These are phyloP conservation scores for Mycena sp. DNA, from an alignment of 1,284 basidiomycete species.

Conservation along the genomic window DNA sequence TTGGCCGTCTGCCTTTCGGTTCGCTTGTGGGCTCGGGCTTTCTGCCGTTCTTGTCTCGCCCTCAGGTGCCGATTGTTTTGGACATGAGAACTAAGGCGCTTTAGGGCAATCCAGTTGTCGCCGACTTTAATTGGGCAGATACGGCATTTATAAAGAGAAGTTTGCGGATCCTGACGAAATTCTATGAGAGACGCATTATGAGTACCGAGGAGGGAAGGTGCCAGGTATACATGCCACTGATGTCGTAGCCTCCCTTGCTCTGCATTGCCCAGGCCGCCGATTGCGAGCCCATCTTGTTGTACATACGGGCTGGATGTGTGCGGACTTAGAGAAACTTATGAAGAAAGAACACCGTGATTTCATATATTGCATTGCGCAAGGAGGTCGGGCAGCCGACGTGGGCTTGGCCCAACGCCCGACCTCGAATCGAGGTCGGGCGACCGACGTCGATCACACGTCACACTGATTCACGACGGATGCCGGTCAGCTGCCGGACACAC, in stretches of 20 bases:
- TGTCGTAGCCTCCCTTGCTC: constrained; percentile 1
- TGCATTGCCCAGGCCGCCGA: too few species aligned
- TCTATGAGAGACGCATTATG: not conserved
- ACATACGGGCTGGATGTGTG: not conserved
- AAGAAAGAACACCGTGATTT: not conserved
- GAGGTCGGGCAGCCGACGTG: too few species aligned
- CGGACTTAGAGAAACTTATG: not conserved
- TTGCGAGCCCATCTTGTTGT: not conserved
- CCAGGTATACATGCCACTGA: not conserved
- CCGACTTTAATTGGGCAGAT: not conserved
- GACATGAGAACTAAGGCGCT: not conserved
- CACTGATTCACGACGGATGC: not conserved
- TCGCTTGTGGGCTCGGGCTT: not conserved
- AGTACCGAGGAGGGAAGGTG: not conserved
- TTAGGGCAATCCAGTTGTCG: not conserved
- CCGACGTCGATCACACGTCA: not conserved
- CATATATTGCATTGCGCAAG: not conserved
- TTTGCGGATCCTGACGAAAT: not conserved
- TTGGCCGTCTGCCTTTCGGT: too few species aligned
- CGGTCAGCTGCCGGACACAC: not conserved
- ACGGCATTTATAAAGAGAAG: constrained; percentile 1
- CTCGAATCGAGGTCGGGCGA: not conserved
- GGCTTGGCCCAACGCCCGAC: not conserved
- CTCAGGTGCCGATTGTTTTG: not conserved
- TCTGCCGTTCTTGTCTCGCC: not conserved